These are phyloP conservation scores for Aphanomyces astaci DNA, from an alignment of 352 stramenopile genomes.

Conservation along the genomic window DNA sequence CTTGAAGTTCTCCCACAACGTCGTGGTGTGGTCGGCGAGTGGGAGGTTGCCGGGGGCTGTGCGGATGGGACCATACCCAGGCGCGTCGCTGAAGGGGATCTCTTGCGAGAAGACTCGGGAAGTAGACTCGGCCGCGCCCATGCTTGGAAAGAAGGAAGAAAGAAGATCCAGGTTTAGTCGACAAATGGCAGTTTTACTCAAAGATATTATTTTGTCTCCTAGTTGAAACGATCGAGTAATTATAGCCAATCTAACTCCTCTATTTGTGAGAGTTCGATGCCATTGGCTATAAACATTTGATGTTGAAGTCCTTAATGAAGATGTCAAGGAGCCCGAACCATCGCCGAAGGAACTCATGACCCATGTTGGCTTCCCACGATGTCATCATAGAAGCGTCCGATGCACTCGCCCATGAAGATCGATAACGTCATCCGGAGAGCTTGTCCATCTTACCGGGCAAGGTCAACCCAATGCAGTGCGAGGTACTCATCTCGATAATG, in stretches of 20 bases:
- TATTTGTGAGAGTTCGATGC: neutral
- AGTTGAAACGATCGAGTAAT: too few species aligned
- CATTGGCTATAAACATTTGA: neutral
- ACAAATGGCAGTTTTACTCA: too few species aligned
- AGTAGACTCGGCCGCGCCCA: slow-evolving; percentile 17
- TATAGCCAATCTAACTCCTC: neutral
- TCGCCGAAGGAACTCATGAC: too few species aligned
- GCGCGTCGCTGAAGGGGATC: neutral
- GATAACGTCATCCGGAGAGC: too few species aligned
- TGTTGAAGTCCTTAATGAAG: neutral
- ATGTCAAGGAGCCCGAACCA: neutral
- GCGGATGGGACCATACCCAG: slow-evolving; percentile 19
- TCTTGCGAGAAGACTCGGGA: slow-evolving; percentile 15
- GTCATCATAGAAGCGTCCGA: too few species aligned
- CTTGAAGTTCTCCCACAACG: slow-evolving; percentile 19
- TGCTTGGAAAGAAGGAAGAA: neutral
- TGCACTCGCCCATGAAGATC: too few species aligned
- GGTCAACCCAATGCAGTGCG: too few species aligned
- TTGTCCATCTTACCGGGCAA: too few species aligned
- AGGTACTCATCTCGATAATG: too few species aligned
- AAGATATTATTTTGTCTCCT: too few species aligned
- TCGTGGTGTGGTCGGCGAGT: slow-evolving; percentile 9
- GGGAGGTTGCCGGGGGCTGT: neutral
- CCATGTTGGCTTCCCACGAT: too few species aligned
- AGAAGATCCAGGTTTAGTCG: neutral